Conservation (phyloP, 345 rosid species). For the Brassica carinata region DNA sequence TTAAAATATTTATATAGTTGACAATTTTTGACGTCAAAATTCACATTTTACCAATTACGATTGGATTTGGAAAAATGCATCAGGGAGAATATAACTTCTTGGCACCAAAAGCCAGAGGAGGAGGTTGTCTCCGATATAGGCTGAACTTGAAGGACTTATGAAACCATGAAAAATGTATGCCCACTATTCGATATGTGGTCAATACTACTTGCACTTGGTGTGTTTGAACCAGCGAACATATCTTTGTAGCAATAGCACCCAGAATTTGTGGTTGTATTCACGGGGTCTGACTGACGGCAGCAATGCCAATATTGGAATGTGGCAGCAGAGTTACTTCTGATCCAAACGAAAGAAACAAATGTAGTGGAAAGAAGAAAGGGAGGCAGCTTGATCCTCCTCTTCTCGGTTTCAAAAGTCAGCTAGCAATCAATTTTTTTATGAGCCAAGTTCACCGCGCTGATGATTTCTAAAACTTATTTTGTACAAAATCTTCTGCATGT, state of each 20-base stretch:
- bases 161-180: no score
- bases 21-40: no score
- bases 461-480: constrained; percentile 47
- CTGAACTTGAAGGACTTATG: neutral
- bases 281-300: no score
- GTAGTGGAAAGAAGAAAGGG: constrained; percentile 66
- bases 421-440: constrained; percentile 92
- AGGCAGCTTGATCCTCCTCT: constrained; percentile 84
- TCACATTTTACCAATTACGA: neutral
- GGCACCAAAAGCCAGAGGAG: neutral
- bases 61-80: neutral
- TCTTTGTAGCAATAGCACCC: no score
- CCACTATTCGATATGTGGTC: no score
- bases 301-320: neutral
- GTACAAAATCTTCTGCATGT: constrained; percentile 16
- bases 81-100: neutral
- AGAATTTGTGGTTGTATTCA: no score
- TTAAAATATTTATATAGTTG: no score
- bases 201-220: no score
- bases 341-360: constrained; percentile 27
- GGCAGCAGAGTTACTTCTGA: constrained; percentile 17
- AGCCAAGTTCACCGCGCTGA: constrained; percentile 77
- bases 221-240: no score
- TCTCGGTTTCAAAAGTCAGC: constrained; percentile 76
- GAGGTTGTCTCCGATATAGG: neutral